Percentiles rank a stretch among this genome's conserved stretches.
Conservation (phyloP, 495 filamentous ascomycete genomes). For the Haplographium delicatum region DNA sequence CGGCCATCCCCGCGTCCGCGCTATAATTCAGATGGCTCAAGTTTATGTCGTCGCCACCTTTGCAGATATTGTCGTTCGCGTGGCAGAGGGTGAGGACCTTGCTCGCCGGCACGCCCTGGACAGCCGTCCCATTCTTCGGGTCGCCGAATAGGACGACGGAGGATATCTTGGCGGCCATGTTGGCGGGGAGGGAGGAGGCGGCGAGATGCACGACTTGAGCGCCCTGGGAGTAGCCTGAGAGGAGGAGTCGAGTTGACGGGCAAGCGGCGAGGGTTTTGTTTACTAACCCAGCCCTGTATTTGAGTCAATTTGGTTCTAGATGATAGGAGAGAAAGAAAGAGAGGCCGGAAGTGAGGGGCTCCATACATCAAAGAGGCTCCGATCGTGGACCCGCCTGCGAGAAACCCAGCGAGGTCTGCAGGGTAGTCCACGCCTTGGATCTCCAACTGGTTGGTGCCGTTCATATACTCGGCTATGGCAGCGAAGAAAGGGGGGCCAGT, state of each 20-base stretch:
- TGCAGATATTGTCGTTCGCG: slow-evolving; percentile 46
- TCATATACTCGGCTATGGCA: slow-evolving; percentile 16
- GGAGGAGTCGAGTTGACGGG: slow-evolving; percentile 11
- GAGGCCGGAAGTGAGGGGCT: too few relatives aligned
- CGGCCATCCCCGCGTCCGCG: slow-evolving; percentile 12
- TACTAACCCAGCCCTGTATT: slow-evolving; percentile 16
- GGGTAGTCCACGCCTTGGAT: slow-evolving; percentile 54
- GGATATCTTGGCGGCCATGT: slow-evolving; percentile 42
- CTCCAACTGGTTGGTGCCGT: slow-evolving; percentile 32
- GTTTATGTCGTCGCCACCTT: slow-evolving; percentile 26
- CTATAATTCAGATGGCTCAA: slow-evolving; percentile 16
- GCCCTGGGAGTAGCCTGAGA: slow-evolving; percentile 43
- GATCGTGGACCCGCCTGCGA: slow-evolving; percentile 30
- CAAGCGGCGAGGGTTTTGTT: slow-evolving; percentile 21
- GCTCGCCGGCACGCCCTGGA: slow-evolving; percentile 40
- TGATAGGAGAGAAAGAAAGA: not conserved
- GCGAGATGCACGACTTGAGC: slow-evolving; percentile 49
- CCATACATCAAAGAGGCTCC: slow-evolving; percentile 6
- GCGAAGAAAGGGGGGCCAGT: slow-evolving; percentile 21
- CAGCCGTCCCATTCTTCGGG: slow-evolving; percentile 47
- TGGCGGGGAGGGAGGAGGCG: slow-evolving; percentile 34
- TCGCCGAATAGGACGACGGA: slow-evolving; percentile 54
- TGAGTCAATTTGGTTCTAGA: not conserved
- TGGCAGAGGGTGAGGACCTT: slow-evolving; percentile 48
- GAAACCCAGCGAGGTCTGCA: slow-evolving; percentile 37